A percentile compares a stretch with the other conserved stretches of the same genome.
These are phyloP conservation scores for Hemileccinum rubropunctum DNA, from an alignment of 768 basidiomycete species.

Conservation along the genomic window DNA sequence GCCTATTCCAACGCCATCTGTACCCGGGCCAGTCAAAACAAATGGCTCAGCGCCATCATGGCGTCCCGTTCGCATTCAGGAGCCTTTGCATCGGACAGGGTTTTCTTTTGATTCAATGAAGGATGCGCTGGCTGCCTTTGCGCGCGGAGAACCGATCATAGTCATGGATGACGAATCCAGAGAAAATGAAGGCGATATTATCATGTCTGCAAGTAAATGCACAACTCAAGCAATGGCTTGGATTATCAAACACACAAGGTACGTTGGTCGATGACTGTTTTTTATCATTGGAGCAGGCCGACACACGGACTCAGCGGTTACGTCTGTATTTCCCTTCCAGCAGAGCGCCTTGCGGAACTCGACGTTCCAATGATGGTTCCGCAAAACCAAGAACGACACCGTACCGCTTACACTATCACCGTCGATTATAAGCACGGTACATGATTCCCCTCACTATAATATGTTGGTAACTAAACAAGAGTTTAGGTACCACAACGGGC, in stretches of 20 bases:
- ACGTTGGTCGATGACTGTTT: constrained; percentile 17
- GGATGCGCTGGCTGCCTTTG: constrained; percentile 74
- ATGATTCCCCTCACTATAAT: neutral
- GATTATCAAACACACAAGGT: constrained; percentile 98
- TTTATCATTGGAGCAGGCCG: constrained; percentile 3
- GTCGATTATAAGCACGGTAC: constrained; percentile 89
- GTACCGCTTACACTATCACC: constrained; percentile 94
- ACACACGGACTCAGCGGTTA: constrained; percentile 64
- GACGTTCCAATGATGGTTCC: constrained; percentile 94
- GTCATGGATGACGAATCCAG: constrained; percentile 96
- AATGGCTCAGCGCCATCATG: constrained; percentile 15
- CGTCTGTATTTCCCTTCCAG: constrained; percentile 85
- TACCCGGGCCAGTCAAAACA: constrained; percentile 5
- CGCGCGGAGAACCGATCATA: constrained; percentile 84
- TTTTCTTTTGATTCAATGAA: constrained; percentile 81
- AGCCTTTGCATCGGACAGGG: constrained; percentile 21
- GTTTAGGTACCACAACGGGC: constrained; percentile 84
- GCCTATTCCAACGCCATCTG: constrained; percentile 3
- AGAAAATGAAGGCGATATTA: constrained; percentile 97
- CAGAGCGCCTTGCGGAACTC: constrained; percentile 70
- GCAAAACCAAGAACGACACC: constrained; percentile 83
- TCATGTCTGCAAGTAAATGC: constrained; percentile 79
- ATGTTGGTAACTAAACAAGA: neutral
- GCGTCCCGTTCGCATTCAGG: constrained; percentile 21
- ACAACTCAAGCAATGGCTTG: constrained; percentile 99